phyloP scores from a whole-genome alignment of 768 basidiomycete genomes.

The Tricholoma terreum region DNA sequence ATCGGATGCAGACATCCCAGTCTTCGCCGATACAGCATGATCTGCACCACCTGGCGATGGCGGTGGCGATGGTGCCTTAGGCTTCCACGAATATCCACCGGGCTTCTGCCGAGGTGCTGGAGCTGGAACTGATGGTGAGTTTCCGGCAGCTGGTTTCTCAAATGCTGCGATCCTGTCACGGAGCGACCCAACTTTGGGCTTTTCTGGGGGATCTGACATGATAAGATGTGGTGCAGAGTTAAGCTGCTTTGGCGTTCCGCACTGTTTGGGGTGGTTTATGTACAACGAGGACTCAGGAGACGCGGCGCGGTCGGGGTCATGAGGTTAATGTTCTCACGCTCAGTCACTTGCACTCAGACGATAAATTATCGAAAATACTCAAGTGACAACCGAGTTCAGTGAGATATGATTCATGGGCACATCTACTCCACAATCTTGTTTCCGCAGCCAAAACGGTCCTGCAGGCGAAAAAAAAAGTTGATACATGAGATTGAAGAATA shows the following conservation, averaged over 20 bases:
- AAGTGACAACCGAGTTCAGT: slow-evolving; percentile 5
- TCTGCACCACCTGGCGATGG: slow-evolving; percentile 30
- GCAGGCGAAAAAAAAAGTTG: neutral
- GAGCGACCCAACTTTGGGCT: slow-evolving; percentile 72
- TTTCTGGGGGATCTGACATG: slow-evolving; percentile 61
- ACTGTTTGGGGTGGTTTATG: neutral
- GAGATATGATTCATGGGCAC: slow-evolving; percentile 16
- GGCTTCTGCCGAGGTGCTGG: slow-evolving; percentile 65
- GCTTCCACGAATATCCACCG: slow-evolving; percentile 69
- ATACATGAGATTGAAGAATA: neutral
- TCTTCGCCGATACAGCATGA: slow-evolving; percentile 21
- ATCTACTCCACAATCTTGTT: slow-evolving; percentile 1
- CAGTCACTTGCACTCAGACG: neutral
- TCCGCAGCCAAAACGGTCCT: slow-evolving; percentile 39
- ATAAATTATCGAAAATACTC: neutral
- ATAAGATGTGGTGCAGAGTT: slow-evolving; percentile 8
- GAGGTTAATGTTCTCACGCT: slow-evolving; percentile 8
- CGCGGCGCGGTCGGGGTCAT: neutral
- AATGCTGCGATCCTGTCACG: slow-evolving; percentile 89
- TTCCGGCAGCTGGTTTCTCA: slow-evolving; percentile 58
- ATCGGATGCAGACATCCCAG: slow-evolving; percentile 77
- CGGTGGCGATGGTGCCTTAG: slow-evolving; percentile 53
- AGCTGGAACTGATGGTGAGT: slow-evolving; percentile 30
- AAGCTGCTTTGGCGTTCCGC: neutral
- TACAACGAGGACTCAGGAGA: neutral